Evolutionary conservation across 148 eudicot genomes (phyloP), one percentile per base, ranked within the genome.

Genomic region (Camellia lanceoleosa): DNA sequence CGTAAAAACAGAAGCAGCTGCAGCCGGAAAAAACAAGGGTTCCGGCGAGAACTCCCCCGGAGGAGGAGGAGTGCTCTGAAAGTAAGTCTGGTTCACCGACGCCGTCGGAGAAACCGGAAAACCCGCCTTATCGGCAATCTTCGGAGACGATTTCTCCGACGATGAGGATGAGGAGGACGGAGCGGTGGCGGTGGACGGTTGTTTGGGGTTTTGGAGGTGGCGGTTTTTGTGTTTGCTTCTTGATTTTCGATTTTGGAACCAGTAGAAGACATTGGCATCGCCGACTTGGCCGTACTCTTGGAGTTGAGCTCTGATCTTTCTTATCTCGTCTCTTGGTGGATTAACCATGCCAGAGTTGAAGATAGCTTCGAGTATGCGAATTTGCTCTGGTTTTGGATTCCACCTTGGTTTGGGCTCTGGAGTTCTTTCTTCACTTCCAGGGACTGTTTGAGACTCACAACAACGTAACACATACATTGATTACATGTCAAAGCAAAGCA

Each of bases 311-410:
- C 97, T 88, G 85, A 95, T 95, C 78, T 86, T 89, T 43, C 94
- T 85, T 44, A 95, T 95, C 86, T 95, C 99, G 47, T 95, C 99
- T 6, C 99, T 78, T 4, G 99, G 97, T 3, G 99, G 99, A 83
- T 95, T 95, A 9, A 95, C 96, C 92, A 93, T 93, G 0, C 99
- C 97, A 14, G 99, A 95, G 86, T 95, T 95, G 87, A 95, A 95
- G 76, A 95, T 92, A 0, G 97, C 86, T 79, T 95, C 99, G 1
- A 95, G 91, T 72, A 95, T 92, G 80, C 93, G 90, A 41, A 95
- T 95, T 79, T 95, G 99, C 67, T 95, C 99, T 6, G 97, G 99
- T 80, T 91, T 92, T 2, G 99, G 97, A 86, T 95, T 95, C 99
- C 99, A 95, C 79, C 99, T 84, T 1, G 97, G 99, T 60, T 95